Conservation (phyloP, 228 moss, liverwort and hornwort genomes). For the Sphagnum magellanicum region DNA sequence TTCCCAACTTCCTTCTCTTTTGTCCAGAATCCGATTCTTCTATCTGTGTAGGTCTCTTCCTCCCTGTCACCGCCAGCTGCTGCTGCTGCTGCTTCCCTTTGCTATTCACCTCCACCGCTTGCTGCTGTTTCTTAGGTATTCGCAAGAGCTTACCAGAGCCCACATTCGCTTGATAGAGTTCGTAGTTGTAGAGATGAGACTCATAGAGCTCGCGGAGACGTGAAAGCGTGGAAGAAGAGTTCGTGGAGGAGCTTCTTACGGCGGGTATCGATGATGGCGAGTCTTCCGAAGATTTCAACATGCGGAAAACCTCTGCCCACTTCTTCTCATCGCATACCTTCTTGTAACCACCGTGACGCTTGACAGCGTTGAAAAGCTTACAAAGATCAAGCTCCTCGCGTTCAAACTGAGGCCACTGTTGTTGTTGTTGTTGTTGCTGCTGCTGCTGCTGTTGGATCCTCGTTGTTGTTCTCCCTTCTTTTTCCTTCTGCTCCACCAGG, state of each 20-base stretch:
- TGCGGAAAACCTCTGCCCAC: conserved; percentile 91
- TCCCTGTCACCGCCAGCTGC: conserved; percentile 8
- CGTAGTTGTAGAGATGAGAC: conserved; percentile 64
- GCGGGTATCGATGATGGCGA: neutral
- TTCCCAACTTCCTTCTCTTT: conserved; percentile 37
- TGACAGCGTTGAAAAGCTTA: conserved; percentile 89
- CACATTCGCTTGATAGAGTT: conserved; percentile 82
- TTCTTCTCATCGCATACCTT: conserved; percentile 76
- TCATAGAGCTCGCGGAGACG: conserved; percentile 68
- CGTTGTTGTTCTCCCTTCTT: conserved; percentile 42
- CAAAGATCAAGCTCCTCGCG: conserved; percentile 84
- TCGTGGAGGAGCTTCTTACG: conserved; percentile 20
- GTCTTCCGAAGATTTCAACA: conserved; percentile 18
- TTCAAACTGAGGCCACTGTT: conserved; percentile 68
- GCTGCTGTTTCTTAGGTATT: conserved; percentile 38
- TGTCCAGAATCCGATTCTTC: no score
- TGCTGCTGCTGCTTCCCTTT: conserved; percentile 19
- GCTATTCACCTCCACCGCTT: conserved; percentile 46
- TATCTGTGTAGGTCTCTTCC: conserved; percentile 44
- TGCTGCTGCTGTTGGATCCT: no score
- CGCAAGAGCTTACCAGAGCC: conserved; percentile 80
- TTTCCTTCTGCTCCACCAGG: conserved; percentile 21
- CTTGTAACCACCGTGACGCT: conserved; percentile 90
- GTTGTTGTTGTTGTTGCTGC: conserved; percentile 1
- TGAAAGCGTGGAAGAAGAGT: conserved; percentile 18